Evolutionary conservation across 1,284 basidiomycete species (phyloP).

Genomic region (Naganishia albida): DNA sequence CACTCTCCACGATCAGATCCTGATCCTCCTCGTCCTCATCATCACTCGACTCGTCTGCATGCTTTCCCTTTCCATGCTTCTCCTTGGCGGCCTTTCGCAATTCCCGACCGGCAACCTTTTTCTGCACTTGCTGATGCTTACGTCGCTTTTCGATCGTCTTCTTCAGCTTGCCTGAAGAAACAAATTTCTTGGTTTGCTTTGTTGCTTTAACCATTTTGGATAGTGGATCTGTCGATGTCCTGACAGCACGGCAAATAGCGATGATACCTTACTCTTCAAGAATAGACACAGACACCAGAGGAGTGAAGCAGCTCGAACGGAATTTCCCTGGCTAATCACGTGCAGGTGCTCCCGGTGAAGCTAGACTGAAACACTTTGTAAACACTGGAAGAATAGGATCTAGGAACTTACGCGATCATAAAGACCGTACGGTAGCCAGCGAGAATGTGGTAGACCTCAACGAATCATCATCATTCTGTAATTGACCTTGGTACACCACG

Average conservation of each 20-base stretch:
- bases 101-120: conserved; percentile 65
- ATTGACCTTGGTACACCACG: no score
- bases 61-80: conserved; percentile 47
- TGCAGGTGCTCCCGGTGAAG: conserved; percentile 12
- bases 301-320: neutral
- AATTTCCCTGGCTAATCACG: conserved; percentile 19
- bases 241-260: no score
- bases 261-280: neutral
- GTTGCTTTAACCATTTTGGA: conserved; percentile 61
- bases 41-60: conserved; percentile 48
- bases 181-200: conserved; percentile 83
- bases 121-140: conserved; percentile 72
- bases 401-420: neutral
- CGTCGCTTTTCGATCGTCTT: conserved; percentile 76
- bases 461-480: neutral
- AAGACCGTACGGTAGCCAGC: neutral
- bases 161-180: conserved; percentile 79
- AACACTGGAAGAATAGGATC: neutral
- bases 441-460: neutral
- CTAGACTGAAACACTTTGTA: conserved; percentile 12
- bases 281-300: neutral
- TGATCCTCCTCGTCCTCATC: conserved; percentile 56
- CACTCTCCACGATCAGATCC: conserved; percentile 38
- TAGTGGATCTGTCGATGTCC: no score
- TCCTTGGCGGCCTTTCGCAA: conserved; percentile 41